Evolutionary conservation across 768 basidiomycete species (phyloP), one percentile per base, ranked within the genome.

Genomic region (Tylopilus balloui): DNA sequence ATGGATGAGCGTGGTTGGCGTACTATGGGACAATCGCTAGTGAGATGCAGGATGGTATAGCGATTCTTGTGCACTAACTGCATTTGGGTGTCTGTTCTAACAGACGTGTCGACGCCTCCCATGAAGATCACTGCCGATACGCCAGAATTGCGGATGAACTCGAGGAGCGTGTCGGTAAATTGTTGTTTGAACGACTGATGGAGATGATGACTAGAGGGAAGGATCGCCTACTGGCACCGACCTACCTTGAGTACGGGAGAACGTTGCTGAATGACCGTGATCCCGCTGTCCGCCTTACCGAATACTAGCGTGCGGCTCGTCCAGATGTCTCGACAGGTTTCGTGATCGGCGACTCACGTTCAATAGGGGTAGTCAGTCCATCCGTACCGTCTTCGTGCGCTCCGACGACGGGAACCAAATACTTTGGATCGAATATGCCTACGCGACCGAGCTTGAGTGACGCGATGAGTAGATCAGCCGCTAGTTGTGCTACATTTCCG

Each of bases 401-500:
- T 4, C 89, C 88, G 9, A 81, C 77, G n/a, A 86, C 78, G 4
- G 90, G 86, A 7, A 88, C 75, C 27, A 86, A 73, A 52, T 78
- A 78, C 29, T 69, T 71, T 17, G 82, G 69, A 57, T 90, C 81
- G 40, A 91, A 73, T 10, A 79, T 67, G 28, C 84, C 90, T 8
- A 89, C 67, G 39, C 77, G 72, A 44, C 71, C 65, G 19, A 92
- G 73, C 25, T 72, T 73, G 40, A 88, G 71, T 2, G 84, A 82
- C 5, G 83, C 66, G 53, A 90, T 82, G 52, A 92, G 69, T 15
- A 92, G 69, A 66, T 92, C 89, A 10, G 71, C 80, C 0, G 88
- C 79, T 12, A 92, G 74, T 60, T 92, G 89, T n/a, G 81, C 74
- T 36, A 92, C 77, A 69, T 92, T 92, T 41, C 86, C 89, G 11